Evolutionary conservation across 768 basidiomycete species (phyloP).

Genomic region (Naganishia vaughanmartiniae): DNA sequence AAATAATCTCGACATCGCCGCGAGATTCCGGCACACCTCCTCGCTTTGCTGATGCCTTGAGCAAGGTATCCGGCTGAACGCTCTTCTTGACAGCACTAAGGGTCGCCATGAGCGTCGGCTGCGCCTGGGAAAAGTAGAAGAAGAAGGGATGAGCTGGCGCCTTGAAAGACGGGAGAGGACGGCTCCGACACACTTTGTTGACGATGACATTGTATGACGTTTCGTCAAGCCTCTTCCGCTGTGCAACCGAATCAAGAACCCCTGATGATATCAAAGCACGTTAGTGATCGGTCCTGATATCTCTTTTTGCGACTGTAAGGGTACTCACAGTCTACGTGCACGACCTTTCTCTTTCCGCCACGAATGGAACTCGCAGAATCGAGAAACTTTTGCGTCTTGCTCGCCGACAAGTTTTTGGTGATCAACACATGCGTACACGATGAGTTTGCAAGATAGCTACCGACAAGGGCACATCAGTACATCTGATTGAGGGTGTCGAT

Average conservation of each 20-base stretch:
- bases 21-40: neutral
- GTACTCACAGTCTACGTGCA: conserved; percentile 33
- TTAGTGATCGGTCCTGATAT: neutral
- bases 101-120: conserved; percentile 23
- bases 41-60: neutral
- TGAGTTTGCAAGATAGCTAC: conserved; percentile 21
- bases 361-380: conserved; percentile 16
- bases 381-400: conserved; percentile 31
- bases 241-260: conserved; percentile 31
- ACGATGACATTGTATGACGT: conserved; percentile 31
- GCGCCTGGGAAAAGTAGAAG: conserved; percentile 11
- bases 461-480: neutral
- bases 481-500: neutral
- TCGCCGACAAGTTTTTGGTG: conserved; percentile 24
- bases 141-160: neutral
- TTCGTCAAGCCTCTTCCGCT: conserved; percentile 28
- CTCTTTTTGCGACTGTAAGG: too few relatives aligned
- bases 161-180: neutral
- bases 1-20: neutral
- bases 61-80: neutral
- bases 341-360: conserved; percentile 30
- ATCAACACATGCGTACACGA: conserved; percentile 30
- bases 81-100: conserved; percentile 5
- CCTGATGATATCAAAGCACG: conserved; percentile 5
- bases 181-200: conserved; percentile 26